These are phyloP conservation scores for Tilletia walkeri DNA, from an alignment of 1,284 basidiomycete genomes.

Conservation along the genomic window DNA sequence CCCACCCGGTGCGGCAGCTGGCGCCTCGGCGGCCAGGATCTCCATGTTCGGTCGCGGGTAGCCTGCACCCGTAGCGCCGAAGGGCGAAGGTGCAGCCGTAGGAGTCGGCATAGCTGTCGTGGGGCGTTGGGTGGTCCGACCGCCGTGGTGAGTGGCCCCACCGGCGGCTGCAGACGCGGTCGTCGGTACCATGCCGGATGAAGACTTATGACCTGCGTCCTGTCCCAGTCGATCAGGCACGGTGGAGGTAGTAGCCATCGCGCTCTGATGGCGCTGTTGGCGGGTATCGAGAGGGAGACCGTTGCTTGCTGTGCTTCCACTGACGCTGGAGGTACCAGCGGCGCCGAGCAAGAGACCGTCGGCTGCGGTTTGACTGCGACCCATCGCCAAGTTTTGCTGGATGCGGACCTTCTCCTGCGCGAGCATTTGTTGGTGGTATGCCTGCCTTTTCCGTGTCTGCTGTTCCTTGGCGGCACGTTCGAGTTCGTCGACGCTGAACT, in stretches of 20 bases:
- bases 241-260: conserved; percentile 32
- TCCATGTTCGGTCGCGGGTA: conserved; percentile 1
- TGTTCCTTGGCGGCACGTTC: conserved; percentile 54
- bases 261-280: conserved; percentile 30
- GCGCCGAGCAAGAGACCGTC: conserved; percentile 3
- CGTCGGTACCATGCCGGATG: no score
- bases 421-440: conserved; percentile 54
- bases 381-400: conserved; percentile 22
- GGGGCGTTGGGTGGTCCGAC: neutral
- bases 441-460: conserved; percentile 53
- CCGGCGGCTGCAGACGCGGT: no score
- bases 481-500: conserved; percentile 53
- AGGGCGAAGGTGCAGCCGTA: neutral
- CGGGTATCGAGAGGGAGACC: conserved; percentile 21
- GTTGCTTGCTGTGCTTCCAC: neutral
- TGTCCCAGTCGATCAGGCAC: neutral
- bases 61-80: neutral
- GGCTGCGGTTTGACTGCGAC: conserved; percentile 6
- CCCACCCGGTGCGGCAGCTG: neutral
- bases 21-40: conserved; percentile 1
- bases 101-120: conserved; percentile 2
- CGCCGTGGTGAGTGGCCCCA: no score
- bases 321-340: neutral
- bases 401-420: conserved; percentile 49
- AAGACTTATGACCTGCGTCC: conserved; percentile 1